Percentiles rank a stretch among this genome's conserved stretches.
Conservation (phyloP, 768 basidiomycete species). For the Gloeophyllum trabeum region DNA sequence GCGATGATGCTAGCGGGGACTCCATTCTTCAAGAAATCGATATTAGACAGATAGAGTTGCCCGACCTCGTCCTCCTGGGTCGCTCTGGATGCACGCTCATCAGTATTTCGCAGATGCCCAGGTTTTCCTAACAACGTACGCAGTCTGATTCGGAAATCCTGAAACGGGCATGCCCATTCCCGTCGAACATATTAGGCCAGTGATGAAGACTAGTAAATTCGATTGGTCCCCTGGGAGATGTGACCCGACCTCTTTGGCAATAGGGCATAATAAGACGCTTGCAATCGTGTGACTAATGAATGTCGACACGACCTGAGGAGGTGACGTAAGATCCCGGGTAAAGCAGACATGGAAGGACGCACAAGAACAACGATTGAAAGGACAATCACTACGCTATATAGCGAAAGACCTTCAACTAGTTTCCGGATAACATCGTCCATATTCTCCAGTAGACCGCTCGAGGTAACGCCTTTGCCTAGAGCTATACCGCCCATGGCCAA, state of each 20-base stretch:
- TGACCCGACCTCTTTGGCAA: conserved; percentile 83
- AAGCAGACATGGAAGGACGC: conserved; percentile 3
- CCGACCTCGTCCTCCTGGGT: conserved; percentile 95
- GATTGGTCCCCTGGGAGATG: conserved; percentile 57
- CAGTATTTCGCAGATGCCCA: no score
- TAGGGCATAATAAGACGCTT: conserved; percentile 91
- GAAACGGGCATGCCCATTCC: conserved; percentile 99
- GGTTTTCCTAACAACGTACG: no score
- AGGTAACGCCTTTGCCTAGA: conserved; percentile 84
- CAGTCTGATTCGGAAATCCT: conserved; percentile 98
- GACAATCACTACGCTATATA: conserved; percentile 70
- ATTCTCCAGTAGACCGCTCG: conserved; percentile 77
- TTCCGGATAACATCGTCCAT: conserved; percentile 54
- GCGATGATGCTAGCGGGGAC: conserved; percentile 92
- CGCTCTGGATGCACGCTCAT: conserved; percentile 52
- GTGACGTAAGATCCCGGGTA: neutral
- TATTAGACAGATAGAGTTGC: conserved; percentile 70
- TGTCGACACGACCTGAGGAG: conserved; percentile 65
- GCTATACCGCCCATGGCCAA: conserved; percentile 98
- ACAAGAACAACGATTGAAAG: conserved; percentile 18
- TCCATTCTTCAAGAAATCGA: conserved; percentile 90
- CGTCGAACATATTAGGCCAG: conserved; percentile 83
- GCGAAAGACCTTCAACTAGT: conserved; percentile 46
- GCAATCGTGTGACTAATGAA: conserved; percentile 98
- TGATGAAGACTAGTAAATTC: conserved; percentile 87